Percentiles rank a stretch among this genome's conserved stretches.
Evolutionary conservation across 164 flowering plant species (phyloP).

Genomic region (Buxus sempervirens): DNA sequence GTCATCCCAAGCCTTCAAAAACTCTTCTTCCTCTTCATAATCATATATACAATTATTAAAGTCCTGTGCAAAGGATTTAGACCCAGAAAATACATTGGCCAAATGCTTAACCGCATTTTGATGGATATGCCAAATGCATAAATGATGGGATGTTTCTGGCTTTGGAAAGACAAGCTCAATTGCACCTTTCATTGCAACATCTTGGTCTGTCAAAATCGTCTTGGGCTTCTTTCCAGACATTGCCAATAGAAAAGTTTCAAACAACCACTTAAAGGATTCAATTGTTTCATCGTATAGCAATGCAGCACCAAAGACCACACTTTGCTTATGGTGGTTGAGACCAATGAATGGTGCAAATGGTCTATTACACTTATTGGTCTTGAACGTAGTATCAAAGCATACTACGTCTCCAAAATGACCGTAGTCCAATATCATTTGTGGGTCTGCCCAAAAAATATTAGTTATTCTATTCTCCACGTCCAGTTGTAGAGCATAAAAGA

Average conservation of each 20-base stretch:
- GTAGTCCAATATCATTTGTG: no score
- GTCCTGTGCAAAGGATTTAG: neutral
- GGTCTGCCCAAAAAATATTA: neutral
- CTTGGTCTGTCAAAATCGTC: slow-evolving; percentile 13
- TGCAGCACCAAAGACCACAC: neutral
- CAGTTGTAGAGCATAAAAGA: no score
- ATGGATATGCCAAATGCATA: no score
- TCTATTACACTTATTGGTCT: no score
- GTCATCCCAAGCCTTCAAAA: neutral
- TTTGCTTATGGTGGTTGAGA: neutral
- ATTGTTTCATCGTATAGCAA: neutral
- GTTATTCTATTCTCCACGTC: neutral
- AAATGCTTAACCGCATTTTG: no score
- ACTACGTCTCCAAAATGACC: slow-evolving; percentile 4
- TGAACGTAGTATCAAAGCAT: neutral
- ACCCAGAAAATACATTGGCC: neutral
- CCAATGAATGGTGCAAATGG: neutral
- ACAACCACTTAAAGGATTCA: neutral
- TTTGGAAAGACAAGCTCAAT: slow-evolving; percentile 1
- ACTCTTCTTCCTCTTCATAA: neutral
- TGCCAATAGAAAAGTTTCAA: neutral
- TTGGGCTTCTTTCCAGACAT: slow-evolving; percentile 5
- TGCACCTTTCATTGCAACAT: slow-evolving; percentile 2
- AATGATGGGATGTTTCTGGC: neutral
- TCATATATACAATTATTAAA: neutral